phyloP scores from a whole-genome alignment of 2,329 filamentous ascomycete species.

The Chaetomium olivaceum region DNA sequence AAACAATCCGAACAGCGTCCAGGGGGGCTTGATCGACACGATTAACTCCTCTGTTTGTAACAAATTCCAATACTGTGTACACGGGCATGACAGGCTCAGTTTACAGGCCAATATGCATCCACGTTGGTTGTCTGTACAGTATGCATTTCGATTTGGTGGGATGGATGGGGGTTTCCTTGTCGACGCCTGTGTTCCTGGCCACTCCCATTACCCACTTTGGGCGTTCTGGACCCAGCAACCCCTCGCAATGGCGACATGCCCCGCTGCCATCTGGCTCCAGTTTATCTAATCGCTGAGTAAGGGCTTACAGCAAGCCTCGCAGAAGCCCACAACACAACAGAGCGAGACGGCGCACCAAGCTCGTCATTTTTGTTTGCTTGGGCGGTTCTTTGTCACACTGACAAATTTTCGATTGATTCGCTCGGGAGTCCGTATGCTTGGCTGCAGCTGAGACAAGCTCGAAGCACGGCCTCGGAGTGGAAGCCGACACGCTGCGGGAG shows the following conservation, averaged over 20 bases:
- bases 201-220: neutral
- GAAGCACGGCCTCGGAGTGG: neutral
- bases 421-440: neutral
- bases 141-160: neutral
- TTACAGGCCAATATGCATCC: neutral
- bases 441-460: slow-evolving; percentile 11
- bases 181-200: neutral
- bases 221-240: neutral
- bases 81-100: too few relatives aligned
- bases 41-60: neutral
- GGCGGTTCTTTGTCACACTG: slow-evolving; percentile 19
- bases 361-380: slow-evolving; percentile 10
- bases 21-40: slow-evolving; percentile 1
- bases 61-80: neutral
- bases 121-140: neutral
- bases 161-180: neutral
- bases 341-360: neutral
- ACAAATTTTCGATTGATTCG: slow-evolving; percentile 22
- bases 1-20: neutral
- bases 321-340: neutral
- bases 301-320: slow-evolving; percentile 28
- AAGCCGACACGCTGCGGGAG: neutral
- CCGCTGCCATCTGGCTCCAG: slow-evolving; percentile 1
- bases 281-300: slow-evolving; percentile 31
- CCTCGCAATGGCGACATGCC: neutral